Conservation (phyloP, 352 stramenopile genomes). For the Phytophthora cryptogea region DNA sequence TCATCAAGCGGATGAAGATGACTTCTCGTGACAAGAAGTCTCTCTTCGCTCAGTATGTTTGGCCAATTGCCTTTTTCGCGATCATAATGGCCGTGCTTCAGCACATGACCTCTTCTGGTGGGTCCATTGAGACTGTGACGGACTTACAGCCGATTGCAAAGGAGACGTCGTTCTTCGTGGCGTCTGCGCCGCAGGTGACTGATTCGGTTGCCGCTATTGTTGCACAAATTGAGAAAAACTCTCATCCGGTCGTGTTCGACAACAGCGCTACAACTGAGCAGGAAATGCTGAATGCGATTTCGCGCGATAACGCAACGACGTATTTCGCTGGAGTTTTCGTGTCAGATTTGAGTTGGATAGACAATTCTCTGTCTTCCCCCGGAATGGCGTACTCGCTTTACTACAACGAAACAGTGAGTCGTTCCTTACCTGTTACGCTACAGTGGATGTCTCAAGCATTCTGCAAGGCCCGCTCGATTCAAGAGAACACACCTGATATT, state of each 20-base stretch:
- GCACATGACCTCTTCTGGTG: constrained; percentile 34
- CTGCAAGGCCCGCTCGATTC: constrained; percentile 42
- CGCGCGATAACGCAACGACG: constrained; percentile 41
- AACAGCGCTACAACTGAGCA: constrained; percentile 29
- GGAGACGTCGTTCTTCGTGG: constrained; percentile 52
- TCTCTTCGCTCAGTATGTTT: constrained; percentile 71
- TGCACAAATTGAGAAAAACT: constrained; percentile 29
- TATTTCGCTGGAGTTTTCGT: constrained; percentile 70
- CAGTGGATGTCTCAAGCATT: constrained; percentile 66
- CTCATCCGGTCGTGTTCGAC: constrained; percentile 37
- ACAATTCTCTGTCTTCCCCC: constrained; percentile 7
- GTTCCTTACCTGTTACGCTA: constrained; percentile 63
- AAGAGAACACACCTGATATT: constrained; percentile 15
- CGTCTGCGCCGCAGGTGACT: constrained; percentile 27
- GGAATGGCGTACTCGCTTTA: constrained; percentile 52
- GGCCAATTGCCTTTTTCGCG: constrained; percentile 65
- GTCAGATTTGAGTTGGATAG: constrained; percentile 39
- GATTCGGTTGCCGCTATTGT: constrained; percentile 38
- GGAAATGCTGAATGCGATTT: constrained; percentile 49
- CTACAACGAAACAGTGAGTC: constrained; percentile 72
- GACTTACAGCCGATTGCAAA: constrained; percentile 41
- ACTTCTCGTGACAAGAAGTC: constrained; percentile 61
- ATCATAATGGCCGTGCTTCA: constrained; percentile 56
- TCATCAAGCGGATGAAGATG: constrained; percentile 63
- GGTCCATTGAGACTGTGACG: constrained; percentile 57